phyloP scores from a whole-genome alignment of 2,329 filamentous ascomycete genomes.

The Myriangium duriaei region DNA sequence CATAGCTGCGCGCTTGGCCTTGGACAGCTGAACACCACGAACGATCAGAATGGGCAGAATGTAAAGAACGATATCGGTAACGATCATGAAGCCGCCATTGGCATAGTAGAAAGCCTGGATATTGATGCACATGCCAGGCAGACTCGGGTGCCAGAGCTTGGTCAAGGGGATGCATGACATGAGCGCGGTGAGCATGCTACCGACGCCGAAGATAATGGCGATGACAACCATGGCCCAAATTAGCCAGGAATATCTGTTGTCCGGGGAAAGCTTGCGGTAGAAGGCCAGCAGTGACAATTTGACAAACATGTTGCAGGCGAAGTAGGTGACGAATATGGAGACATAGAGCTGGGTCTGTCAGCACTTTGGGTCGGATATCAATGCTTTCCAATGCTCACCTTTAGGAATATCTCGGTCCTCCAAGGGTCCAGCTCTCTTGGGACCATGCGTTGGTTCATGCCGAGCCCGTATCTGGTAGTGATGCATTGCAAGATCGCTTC shows the following conservation, averaged over 20 bases:
- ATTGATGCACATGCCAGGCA: constrained; percentile 23
- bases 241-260: constrained; percentile 15
- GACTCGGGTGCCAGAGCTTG: constrained; percentile 21
- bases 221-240: constrained; percentile 25
- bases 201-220: constrained; percentile 23
- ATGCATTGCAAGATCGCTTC: constrained; percentile 12
- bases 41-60: constrained; percentile 28
- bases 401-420: constrained; percentile 10
- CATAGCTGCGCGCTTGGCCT: constrained; percentile 23
- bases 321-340: constrained; percentile 25
- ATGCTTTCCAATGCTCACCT: constrained; percentile 10
- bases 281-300: constrained; percentile 29
- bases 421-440: constrained; percentile 3
- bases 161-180: constrained; percentile 26
- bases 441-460: constrained; percentile 8
- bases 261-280: constrained; percentile 26
- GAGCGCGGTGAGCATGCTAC: constrained; percentile 23
- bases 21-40: constrained; percentile 22
- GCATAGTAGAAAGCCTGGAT: constrained; percentile 24
- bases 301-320: constrained; percentile 28
- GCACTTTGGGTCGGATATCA: not conserved
- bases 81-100: constrained; percentile 25
- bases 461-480: constrained; percentile 12
- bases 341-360: constrained; percentile 15
- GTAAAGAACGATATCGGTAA: constrained; percentile 27